Evolutionary conservation across 768 basidiomycete genomes (phyloP).

Genomic region (Tricholoma terreum): DNA sequence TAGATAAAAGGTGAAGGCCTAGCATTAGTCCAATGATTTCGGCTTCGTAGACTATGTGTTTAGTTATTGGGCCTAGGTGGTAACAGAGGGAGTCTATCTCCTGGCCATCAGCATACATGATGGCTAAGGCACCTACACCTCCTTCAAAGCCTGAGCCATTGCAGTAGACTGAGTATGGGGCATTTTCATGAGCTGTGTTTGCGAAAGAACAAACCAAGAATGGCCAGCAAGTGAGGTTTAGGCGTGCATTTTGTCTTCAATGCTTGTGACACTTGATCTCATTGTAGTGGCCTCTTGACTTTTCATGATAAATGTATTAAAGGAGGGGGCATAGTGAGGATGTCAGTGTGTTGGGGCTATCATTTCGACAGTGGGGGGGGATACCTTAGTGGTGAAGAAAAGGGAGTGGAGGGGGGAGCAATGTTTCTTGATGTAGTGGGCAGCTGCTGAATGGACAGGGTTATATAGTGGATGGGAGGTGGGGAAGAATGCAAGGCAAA

Average conservation of each 20-base stretch:
- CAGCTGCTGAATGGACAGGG: neutral
- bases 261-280: too few species aligned
- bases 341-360: neutral
- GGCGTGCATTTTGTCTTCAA: too few species aligned
- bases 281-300: conserved; percentile 2
- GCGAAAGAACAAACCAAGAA: too few species aligned
- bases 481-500: conserved; percentile 5
- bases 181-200: neutral
- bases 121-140: conserved; percentile 4
- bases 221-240: too few species aligned
- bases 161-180: conserved; percentile 3
- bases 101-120: neutral
- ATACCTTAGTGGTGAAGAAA: neutral
- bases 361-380: neutral
- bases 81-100: neutral
- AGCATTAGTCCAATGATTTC: conserved; percentile 8
- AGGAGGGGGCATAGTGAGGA: conserved; percentile 1
- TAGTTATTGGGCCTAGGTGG: neutral
- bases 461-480: conserved; percentile 8
- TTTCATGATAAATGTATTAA: conserved; percentile 1
- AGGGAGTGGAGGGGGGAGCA: conserved; percentile 7
- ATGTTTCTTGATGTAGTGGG: neutral
- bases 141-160: conserved; percentile 10
- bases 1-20: conserved; percentile 5
- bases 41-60: conserved; percentile 7